A percentile compares a stretch with the other conserved stretches of the same genome.
Evolutionary conservation across 768 basidiomycete species (phyloP).

Genomic region (Lactarius hengduanensis): DNA sequence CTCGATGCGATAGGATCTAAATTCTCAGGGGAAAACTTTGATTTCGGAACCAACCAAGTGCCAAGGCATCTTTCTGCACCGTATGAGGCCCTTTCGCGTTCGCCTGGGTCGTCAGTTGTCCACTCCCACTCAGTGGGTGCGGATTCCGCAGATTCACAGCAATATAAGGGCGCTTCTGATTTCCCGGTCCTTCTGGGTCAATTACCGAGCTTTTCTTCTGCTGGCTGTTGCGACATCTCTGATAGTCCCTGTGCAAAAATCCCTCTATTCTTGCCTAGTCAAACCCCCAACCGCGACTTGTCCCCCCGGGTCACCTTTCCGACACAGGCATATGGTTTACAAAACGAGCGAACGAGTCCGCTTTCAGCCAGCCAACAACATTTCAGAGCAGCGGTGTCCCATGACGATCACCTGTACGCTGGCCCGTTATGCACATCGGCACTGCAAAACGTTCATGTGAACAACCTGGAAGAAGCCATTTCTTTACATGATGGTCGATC

Average conservation of each 20-base stretch:
- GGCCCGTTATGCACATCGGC: neutral
- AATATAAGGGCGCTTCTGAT: neutral
- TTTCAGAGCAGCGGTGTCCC: neutral
- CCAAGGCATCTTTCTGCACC: neutral
- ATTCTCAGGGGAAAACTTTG: neutral
- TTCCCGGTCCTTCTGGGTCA: neutral
- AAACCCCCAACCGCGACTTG: conserved; percentile 17
- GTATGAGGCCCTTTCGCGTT: neutral
- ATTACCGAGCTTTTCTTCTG: neutral
- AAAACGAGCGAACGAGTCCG: neutral
- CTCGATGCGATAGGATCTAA: conserved; percentile 1
- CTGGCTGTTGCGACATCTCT: neutral
- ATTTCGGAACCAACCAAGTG: neutral
- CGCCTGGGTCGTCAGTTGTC: neutral
- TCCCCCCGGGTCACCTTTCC: neutral
- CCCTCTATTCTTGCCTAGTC: conserved; percentile 18
- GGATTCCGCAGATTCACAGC: neutral
- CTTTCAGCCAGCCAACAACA: neutral
- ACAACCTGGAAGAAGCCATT: neutral
- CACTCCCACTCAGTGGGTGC: neutral
- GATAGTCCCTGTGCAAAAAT: conserved; percentile 1
- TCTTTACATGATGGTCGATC: neutral
- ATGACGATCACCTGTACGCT: neutral
- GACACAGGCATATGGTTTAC: neutral
- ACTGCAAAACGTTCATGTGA: conserved; percentile 1